A percentile compares a stretch with the other conserved stretches of the same genome.
phyloP scores from a whole-genome alignment of 2,329 filamentous ascomycete genomes.

The Colletotrichum truncatum region DNA sequence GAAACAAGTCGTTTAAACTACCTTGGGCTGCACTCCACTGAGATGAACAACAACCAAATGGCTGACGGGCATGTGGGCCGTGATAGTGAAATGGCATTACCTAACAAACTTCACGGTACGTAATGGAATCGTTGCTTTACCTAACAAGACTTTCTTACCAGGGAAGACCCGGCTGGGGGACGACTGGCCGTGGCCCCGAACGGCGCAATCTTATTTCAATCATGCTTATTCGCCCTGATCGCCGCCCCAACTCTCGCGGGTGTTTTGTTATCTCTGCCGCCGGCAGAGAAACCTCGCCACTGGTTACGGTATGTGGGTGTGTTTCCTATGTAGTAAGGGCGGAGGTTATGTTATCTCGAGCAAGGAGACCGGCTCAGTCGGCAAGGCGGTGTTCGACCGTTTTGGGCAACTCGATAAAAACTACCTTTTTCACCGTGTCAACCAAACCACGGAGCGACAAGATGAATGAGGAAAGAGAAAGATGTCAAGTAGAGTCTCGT shows the following conservation, averaged over 20 bases:
- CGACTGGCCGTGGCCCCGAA: background rate
- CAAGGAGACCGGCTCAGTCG: constrained; percentile 21
- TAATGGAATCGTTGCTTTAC: constrained; percentile 1
- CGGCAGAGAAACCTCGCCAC: background rate
- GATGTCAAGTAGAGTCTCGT: background rate
- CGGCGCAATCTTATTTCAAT: constrained; percentile 23
- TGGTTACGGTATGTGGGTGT: background rate
- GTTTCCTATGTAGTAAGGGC: background rate
- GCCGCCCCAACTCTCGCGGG: background rate
- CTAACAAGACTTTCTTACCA: constrained; percentile 1
- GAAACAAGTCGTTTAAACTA: background rate
- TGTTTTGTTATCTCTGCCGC: constrained; percentile 15
- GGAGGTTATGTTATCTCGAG: constrained; percentile 10
- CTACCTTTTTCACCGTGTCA: background rate
- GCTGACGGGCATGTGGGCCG: background rate
- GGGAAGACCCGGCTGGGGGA: constrained; percentile 7
- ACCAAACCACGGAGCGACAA: constrained; percentile 13
- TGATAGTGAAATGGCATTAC: constrained; percentile 1
- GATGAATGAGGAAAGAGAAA: constrained; percentile 26
- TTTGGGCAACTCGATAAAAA: background rate
- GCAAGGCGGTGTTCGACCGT: background rate
- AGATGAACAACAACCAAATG: background rate
- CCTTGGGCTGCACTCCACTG: background rate
- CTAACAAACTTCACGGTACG: constrained; percentile 5
- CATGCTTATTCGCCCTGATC: constrained; percentile 21